Percentiles rank a stretch among this genome's conserved stretches.
Evolutionary conservation across 805 yeast genomes (phyloP).

Genomic region (Wickerhamiella siamensis): DNA sequence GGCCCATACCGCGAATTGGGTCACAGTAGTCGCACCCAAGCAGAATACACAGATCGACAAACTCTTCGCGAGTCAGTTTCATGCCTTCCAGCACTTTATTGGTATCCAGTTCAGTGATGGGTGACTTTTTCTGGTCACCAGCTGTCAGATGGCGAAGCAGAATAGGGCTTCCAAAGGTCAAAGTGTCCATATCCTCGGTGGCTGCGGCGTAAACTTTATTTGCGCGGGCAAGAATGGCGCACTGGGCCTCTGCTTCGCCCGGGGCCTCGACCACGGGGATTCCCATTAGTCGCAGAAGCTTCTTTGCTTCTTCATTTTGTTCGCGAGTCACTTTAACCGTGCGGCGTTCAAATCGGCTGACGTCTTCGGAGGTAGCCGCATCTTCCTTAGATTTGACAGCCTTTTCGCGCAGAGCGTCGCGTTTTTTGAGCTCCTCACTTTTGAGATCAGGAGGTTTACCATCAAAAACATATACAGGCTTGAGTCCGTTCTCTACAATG

Average conservation of each 20-base stretch:
- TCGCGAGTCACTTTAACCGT: conserved; percentile 77
- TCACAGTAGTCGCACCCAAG: conserved; percentile 97
- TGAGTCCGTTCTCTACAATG: conserved; percentile 82
- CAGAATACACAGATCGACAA: conserved; percentile 82
- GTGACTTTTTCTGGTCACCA: conserved; percentile 85
- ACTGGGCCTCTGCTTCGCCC: conserved; percentile 97
- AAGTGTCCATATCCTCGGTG: conserved; percentile 96
- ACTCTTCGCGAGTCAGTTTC: conserved; percentile 56
- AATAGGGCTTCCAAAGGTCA: conserved; percentile 78
- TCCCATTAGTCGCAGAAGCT: conserved; percentile 75
- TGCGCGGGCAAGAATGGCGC: conserved; percentile 78
- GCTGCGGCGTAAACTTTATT: conserved; percentile 97
- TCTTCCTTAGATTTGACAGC: conserved; percentile 65
- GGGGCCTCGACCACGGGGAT: conserved; percentile 91
- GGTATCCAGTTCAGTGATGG: conserved; percentile 70
- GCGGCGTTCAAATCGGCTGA: conserved; percentile 66
- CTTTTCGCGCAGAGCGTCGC: conserved; percentile 66
- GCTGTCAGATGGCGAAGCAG: conserved; percentile 82
- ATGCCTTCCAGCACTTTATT: conserved; percentile 58
- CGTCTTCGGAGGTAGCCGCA: conserved; percentile 63
- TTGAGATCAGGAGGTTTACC: conserved; percentile 94
- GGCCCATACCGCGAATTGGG: conserved; percentile 89
- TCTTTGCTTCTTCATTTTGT: conserved; percentile 89
- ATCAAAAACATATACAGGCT: conserved; percentile 93
- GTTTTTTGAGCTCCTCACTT: conserved; percentile 82